These are phyloP conservation scores for Smallanthus sonchifolius DNA, from an alignment of 129 eudicot species.

Conservation along the genomic window DNA sequence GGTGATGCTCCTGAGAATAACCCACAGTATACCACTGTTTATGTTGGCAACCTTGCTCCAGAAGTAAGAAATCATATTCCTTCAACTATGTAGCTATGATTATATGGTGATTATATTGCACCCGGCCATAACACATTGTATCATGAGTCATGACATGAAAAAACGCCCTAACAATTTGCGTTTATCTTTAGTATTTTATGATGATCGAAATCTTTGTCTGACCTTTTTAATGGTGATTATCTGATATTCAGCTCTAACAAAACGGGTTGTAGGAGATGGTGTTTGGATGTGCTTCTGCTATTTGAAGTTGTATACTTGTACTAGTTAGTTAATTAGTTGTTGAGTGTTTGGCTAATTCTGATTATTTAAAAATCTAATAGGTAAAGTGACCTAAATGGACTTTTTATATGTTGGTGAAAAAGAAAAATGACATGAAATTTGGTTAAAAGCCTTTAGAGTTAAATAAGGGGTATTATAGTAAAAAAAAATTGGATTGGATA, in stretches of 20 bases:
- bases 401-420: background rate
- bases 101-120: background rate
- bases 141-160: background rate
- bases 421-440: background rate
- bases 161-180: background rate
- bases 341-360: background rate
- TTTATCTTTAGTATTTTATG: background rate
- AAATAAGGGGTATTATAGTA: background rate
- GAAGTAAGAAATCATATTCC: slow-evolving; percentile 49
- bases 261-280: background rate
- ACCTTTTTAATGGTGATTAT: background rate
- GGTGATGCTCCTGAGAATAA: slow-evolving; percentile 89
- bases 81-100: background rate
- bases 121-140: background rate
- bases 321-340: background rate
- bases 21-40: slow-evolving; percentile 88
- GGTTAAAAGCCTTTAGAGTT: background rate
- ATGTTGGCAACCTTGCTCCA: slow-evolving; percentile 94
- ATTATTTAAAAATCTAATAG: background rate
- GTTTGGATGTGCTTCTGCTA: background rate
- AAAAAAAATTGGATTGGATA: background rate
- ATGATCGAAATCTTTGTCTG: background rate
- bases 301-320: background rate
- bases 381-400: background rate
- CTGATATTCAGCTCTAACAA: background rate